Percentiles rank a stretch among this genome's conserved stretches.
Evolutionary conservation across 108 stramenopile genomes (phyloP).

Genomic region (Skeletonema marinoi): DNA sequence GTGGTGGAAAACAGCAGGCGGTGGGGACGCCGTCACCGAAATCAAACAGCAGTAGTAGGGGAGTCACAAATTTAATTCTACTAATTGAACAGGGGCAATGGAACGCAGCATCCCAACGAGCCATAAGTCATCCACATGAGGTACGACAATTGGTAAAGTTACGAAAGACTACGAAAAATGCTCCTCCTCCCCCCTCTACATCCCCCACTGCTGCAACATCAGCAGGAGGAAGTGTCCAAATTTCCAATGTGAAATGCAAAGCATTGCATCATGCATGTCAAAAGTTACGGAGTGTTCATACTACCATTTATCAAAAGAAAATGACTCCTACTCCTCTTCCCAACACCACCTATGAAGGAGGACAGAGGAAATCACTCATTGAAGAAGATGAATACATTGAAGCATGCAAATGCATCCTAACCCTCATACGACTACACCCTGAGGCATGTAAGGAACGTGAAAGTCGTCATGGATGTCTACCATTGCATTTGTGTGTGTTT

Average conservation of each 20-base stretch:
- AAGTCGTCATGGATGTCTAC: slow-evolving; percentile 88
- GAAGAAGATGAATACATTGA: slow-evolving; percentile 76
- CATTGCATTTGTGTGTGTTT: slow-evolving; percentile 85
- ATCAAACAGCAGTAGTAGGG: not conserved
- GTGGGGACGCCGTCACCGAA: too few relatives aligned
- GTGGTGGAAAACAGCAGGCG: not conserved
- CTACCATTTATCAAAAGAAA: slow-evolving; percentile 36
- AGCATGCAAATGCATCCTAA: slow-evolving; percentile 77
- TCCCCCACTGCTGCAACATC: not conserved
- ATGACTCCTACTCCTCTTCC: not conserved
- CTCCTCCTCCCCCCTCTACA: not conserved
- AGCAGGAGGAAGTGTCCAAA: slow-evolving; percentile 30
- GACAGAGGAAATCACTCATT: slow-evolving; percentile 12
- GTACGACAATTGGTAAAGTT: slow-evolving; percentile 47
- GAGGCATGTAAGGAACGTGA: slow-evolving; percentile 80
- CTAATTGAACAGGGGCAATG: slow-evolving; percentile 46
- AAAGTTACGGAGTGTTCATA: slow-evolving; percentile 70
- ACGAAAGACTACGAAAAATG: slow-evolving; percentile 38
- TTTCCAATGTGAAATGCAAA: slow-evolving; percentile 76
- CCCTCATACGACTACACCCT: slow-evolving; percentile 69
- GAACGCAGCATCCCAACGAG: slow-evolving; percentile 33
- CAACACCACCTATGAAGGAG: not conserved
- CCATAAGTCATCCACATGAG: slow-evolving; percentile 36
- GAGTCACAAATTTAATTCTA: slow-evolving; percentile 39
- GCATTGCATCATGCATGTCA: slow-evolving; percentile 89